A percentile compares a stretch with the other conserved stretches of the same genome.
These are phyloP conservation scores for Diaporthe citriasiana DNA, from an alignment of 2,329 filamentous ascomycete genomes.

Conservation along the genomic window DNA sequence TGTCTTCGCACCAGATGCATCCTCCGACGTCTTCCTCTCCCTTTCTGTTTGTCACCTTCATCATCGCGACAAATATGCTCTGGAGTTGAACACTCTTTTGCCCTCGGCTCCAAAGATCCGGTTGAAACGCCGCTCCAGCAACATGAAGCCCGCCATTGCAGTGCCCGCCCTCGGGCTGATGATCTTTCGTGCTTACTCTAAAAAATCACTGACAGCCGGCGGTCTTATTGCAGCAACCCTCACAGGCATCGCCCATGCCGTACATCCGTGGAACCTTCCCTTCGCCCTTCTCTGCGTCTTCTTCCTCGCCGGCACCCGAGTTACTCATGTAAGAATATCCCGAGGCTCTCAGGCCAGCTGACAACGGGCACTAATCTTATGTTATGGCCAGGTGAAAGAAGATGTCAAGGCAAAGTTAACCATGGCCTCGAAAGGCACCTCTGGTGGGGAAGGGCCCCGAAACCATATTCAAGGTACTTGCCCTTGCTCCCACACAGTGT, in stretches of 20 bases:
- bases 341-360: background rate
- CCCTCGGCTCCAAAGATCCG: background rate
- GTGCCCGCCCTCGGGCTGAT: constrained; percentile 71
- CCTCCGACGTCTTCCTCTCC: background rate
- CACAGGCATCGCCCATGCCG: constrained; percentile 84
- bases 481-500: background rate
- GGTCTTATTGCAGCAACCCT: constrained; percentile 80
- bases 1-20: background rate
- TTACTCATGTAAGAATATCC: constrained; percentile 77
- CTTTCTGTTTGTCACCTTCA: background rate
- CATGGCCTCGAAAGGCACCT: constrained; percentile 78
- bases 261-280: constrained; percentile 96
- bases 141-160: constrained; percentile 71
- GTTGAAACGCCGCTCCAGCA: constrained; percentile 36
- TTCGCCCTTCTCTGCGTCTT: constrained; percentile 87
- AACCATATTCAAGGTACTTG: constrained; percentile 82
- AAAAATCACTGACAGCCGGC: constrained; percentile 82
- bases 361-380: constrained; percentile 39
- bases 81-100: background rate
- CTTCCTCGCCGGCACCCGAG: constrained; percentile 86
- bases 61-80: background rate
- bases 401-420: constrained; percentile 87
- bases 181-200: constrained; percentile 76
- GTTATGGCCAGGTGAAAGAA: constrained; percentile 79
- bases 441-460: constrained; percentile 84